Conservation (phyloP, 2,329 filamentous ascomycete genomes). For the Zopfia rhizophila region DNA sequence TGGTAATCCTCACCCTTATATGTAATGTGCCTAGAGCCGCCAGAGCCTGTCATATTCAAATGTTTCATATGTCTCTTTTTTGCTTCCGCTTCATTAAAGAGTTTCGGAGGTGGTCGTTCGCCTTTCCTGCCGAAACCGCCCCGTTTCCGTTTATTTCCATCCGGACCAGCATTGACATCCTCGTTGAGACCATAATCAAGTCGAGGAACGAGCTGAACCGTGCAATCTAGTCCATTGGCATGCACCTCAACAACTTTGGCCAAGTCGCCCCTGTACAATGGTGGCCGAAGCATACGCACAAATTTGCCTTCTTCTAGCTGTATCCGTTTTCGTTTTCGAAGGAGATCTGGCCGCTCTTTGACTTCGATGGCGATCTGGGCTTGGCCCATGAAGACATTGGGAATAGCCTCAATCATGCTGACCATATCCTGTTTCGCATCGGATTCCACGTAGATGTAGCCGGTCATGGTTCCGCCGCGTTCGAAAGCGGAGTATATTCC, state of each 20-base stretch:
- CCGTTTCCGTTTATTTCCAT: slow-evolving; percentile 80
- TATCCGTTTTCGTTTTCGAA: slow-evolving; percentile 87
- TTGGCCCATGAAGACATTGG: slow-evolving; percentile 88
- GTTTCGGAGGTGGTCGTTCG: slow-evolving; percentile 82
- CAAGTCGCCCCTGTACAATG: slow-evolving; percentile 87
- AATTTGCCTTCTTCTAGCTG: slow-evolving; percentile 84
- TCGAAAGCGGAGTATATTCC: slow-evolving; percentile 93
- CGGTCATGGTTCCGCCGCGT: slow-evolving; percentile 83
- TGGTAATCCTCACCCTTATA: slow-evolving; percentile 92
- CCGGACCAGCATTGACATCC: slow-evolving; percentile 67
- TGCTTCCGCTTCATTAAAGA: slow-evolving; percentile 94
- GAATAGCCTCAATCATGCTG: slow-evolving; percentile 81
- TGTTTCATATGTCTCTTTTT: slow-evolving; percentile 82
- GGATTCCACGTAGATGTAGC: slow-evolving; percentile 95
- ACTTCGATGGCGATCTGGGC: slow-evolving; percentile 91
- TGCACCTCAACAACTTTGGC: slow-evolving; percentile 93
- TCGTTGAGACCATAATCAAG: slow-evolving; percentile 92
- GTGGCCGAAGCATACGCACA: slow-evolving; percentile 83
- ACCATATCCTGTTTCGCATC: slow-evolving; percentile 87
- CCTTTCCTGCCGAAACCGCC: slow-evolving; percentile 60
- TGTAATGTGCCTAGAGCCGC: slow-evolving; percentile 76
- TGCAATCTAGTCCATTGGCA: slow-evolving; percentile 88
- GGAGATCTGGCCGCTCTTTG: slow-evolving; percentile 97
- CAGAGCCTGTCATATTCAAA: slow-evolving; percentile 62
- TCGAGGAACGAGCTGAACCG: slow-evolving; percentile 86